These are phyloP conservation scores for Yarrowia hollandica DNA, from an alignment of 805 yeast species.

Conservation along the genomic window DNA sequence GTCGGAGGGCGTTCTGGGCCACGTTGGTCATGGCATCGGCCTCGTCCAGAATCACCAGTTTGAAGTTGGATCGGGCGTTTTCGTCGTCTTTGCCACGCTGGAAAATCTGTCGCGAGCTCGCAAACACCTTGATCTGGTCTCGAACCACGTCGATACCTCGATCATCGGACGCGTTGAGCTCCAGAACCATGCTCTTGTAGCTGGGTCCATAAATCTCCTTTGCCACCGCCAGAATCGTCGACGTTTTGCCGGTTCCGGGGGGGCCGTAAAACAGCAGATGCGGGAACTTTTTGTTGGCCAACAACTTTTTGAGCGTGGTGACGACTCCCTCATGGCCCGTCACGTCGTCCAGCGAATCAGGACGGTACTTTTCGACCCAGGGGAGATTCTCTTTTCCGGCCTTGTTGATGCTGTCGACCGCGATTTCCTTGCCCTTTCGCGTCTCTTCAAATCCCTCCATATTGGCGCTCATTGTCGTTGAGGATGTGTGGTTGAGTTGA, in stretches of 20 bases:
- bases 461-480: neutral
- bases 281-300: conserved; percentile 36
- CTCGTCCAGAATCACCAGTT: conserved; percentile 88
- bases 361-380: conserved; percentile 97
- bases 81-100: conserved; percentile 12
- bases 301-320: conserved; percentile 64
- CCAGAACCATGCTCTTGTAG: conserved; percentile 85
- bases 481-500: neutral
- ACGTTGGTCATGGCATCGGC: conserved; percentile 97
- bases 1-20: conserved; percentile 91
- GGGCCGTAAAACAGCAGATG: conserved; percentile 94
- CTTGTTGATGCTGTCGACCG: conserved; percentile 30
- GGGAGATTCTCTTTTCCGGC: conserved; percentile 54
- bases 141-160: conserved; percentile 98
- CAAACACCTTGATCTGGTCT: conserved; percentile 93
- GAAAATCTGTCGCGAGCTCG: conserved; percentile 84
- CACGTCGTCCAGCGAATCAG: conserved; percentile 77
- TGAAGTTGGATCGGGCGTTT: conserved; percentile 64
- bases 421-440: conserved; percentile 31
- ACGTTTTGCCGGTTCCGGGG: conserved; percentile 94
- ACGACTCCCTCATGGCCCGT: conserved; percentile 90
- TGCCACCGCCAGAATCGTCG: conserved; percentile 84
- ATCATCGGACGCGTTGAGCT: conserved; percentile 94
- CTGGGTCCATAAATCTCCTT: conserved; percentile 89
- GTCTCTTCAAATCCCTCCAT: conserved; percentile 30